These are phyloP conservation scores for Fragilariopsis cylindrus DNA, from an alignment of 108 stramenopile species.

Conservation along the genomic window DNA sequence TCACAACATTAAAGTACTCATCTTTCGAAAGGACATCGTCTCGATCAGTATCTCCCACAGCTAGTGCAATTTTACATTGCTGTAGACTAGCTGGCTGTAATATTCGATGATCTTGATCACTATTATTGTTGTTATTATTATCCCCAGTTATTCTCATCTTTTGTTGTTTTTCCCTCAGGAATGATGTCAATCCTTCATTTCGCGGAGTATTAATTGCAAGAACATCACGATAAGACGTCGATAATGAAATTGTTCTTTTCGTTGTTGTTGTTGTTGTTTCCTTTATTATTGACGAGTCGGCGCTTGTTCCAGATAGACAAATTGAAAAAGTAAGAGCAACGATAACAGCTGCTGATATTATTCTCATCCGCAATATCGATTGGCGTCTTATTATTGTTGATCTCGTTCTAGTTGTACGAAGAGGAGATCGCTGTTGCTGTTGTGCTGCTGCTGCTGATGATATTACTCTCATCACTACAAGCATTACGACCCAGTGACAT, in stretches of 20 bases:
- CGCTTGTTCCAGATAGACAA: background rate
- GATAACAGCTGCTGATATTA: background rate
- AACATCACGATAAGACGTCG: background rate
- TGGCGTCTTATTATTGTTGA: background rate
- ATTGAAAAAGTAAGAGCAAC: background rate
- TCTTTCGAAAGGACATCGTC: conserved; percentile 24
- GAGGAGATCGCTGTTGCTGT: too few species aligned
- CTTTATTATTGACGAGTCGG: background rate
- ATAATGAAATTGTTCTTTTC: background rate
- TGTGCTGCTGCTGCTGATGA: too few species aligned
- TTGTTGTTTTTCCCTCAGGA: background rate
- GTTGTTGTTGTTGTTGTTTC: background rate
- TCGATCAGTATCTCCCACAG: conserved; percentile 35
- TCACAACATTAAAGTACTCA: conserved; percentile 33
- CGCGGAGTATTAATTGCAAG: background rate
- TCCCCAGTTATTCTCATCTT: background rate
- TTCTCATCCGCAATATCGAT: background rate
- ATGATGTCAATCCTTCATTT: background rate
- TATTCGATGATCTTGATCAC: background rate
- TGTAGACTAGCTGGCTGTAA: conserved; percentile 19
- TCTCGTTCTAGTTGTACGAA: too few species aligned
- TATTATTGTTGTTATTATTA: background rate
- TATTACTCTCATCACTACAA: too few species aligned
- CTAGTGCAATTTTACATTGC: conserved; percentile 28
- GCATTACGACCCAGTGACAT: too few species aligned